Base-by-base conservation (phyloP, 2,329 filamentous ascomycete species). In the Penicillium polonicum region DNA sequence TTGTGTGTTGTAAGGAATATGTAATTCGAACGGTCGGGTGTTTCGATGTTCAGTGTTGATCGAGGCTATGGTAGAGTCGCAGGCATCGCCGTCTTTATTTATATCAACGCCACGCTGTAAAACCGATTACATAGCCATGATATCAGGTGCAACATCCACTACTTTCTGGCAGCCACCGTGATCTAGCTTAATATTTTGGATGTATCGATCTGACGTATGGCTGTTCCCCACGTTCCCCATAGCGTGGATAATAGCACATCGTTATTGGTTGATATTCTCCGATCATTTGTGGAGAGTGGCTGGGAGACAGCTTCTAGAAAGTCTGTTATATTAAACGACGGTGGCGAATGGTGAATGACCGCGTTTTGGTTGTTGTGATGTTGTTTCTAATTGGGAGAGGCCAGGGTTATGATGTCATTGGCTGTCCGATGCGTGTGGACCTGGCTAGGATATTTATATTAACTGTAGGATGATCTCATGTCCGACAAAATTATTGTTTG, bases 101-200 rank as follows among this genome's bases (percentile, higher is more conserved):
- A 62, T 61, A 49, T n/a, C 42, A 13, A 13, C 27, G 38, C 27
- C 21, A 38, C 31, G 33, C 3, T 17, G 19, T 25, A 33, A 61
- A 65, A 55, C 55, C 46, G 56, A 59, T 57, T 65, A 48, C 52
- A 41, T 27, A 46, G 31, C 12, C 27, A 66, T 66, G 61, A 67
- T 67, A 60, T 64, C 62, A 67, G 65, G 48, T 62, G 23, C 52
- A n/a, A 65, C 51, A 7, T 58, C 19, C 5, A 43, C 46, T 19
- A 45, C 19, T 15, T 17, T 19, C 46, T 41, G 21, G 46, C 44
- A 46, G 46, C 54, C 46, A 52, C 45, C 13, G 0, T 35, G 38
- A 48, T 54, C 45, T 19, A 9, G 17, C 15, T 33, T 38, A 19
- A 15, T 59, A 9, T 35, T 13, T 49, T 38, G n/a, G 4, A 38